phyloP scores from a whole-genome alignment of 306 rosid species.

The Vigna trinervia region DNA sequence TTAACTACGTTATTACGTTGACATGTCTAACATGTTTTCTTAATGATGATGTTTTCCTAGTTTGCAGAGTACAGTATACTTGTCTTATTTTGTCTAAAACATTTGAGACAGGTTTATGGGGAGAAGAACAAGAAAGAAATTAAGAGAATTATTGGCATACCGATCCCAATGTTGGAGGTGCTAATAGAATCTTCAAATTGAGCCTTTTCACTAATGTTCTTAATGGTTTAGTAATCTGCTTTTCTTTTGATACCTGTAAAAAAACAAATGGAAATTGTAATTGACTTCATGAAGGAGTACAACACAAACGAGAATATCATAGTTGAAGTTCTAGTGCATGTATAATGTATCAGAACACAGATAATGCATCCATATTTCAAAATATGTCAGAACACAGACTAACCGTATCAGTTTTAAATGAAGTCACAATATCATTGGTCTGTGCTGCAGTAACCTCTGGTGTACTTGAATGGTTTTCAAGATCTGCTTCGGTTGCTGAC shows the following conservation, averaged over 20 bases:
- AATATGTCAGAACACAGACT: not conserved
- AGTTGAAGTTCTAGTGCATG: not conserved
- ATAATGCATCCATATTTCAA: not conserved
- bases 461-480: slow-evolving; percentile 14
- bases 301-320: not conserved
- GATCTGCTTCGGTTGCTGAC: slow-evolving; percentile 33
- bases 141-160: slow-evolving; percentile 35
- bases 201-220: slow-evolving; percentile 25
- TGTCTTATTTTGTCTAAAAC: not conserved
- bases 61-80: not conserved
- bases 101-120: not conserved
- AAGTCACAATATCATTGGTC: not conserved
- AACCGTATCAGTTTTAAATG: not conserved
- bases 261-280: not conserved
- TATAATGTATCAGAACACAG: not conserved
- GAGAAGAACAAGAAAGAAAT: not conserved
- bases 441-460: not conserved
- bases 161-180: slow-evolving; percentile 47
- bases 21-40: not conserved
- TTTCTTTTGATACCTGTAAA: slow-evolving; percentile 35
- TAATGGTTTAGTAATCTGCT: not conserved
- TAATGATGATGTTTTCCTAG: not conserved
- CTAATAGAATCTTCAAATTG: slow-evolving; percentile 42
- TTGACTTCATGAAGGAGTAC: not conserved
- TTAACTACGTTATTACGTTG: not conserved